A percentile compares a stretch with the other conserved stretches of the same genome.
Evolutionary conservation across 495 filamentous ascomycete species (phyloP).

Genomic region (Alectoria sarmentosa): DNA sequence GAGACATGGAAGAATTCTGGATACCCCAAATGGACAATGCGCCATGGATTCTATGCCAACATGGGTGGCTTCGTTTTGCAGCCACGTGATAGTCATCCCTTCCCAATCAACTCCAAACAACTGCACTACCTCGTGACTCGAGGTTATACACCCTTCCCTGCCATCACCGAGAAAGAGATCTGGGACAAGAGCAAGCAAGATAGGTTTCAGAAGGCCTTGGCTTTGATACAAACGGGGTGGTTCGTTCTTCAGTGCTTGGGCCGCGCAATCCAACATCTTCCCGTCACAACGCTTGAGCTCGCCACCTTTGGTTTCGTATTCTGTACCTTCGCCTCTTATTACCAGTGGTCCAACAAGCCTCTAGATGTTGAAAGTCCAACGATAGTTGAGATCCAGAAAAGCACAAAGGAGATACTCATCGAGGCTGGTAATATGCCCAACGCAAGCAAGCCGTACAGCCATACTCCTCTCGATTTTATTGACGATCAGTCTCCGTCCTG

Average conservation of each 20-base stretch:
- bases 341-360: constrained; percentile 37
- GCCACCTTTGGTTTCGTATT: constrained; percentile 32
- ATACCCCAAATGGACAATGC: constrained; percentile 29
- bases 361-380: constrained; percentile 30
- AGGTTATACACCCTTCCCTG: constrained; percentile 27
- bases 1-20: constrained; percentile 23
- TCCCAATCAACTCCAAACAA: constrained; percentile 32
- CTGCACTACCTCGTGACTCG: constrained; percentile 30
- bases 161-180: constrained; percentile 25
- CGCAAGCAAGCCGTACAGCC: constrained; percentile 22
- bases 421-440: constrained; percentile 20
- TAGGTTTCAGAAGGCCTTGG: constrained; percentile 31
- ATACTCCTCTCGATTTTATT: constrained; percentile 36
- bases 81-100: constrained; percentile 21
- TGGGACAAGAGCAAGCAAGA: constrained; percentile 32
- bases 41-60: constrained; percentile 36
- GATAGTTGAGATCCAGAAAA: constrained; percentile 16
- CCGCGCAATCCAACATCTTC: constrained; percentile 27
- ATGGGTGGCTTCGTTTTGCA: constrained; percentile 37
- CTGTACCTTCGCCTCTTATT: constrained; percentile 30
- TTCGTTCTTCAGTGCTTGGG: constrained; percentile 31
- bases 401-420: constrained; percentile 24
- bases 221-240: constrained; percentile 33
- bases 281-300: constrained; percentile 36
- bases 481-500: constrained; percentile 39